Percentiles rank a stretch among this genome's conserved stretches.
phyloP scores from a whole-genome alignment of 371 early-diverging fungal genomes.

The Zychaea mexicana region DNA sequence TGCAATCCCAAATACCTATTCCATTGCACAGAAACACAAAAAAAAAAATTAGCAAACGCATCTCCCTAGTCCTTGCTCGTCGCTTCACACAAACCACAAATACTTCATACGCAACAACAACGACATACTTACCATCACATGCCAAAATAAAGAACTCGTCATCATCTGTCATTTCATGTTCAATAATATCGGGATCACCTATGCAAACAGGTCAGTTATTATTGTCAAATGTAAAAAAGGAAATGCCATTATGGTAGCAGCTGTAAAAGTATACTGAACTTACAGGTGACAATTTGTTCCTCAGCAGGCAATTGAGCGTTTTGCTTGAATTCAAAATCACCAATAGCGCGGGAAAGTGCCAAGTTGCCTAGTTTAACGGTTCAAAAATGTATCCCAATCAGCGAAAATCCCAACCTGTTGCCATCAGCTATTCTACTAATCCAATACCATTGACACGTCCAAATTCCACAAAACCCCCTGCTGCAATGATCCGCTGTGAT shows the following conservation, averaged over 20 bases:
- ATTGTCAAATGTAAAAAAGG: too few species aligned
- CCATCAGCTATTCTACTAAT: not conserved
- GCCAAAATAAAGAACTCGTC: conserved; percentile 95
- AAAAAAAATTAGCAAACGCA: not conserved
- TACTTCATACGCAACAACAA: too few species aligned
- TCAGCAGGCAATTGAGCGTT: conserved; percentile 74
- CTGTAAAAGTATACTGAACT: not conserved
- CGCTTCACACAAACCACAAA: not conserved
- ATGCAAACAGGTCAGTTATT: not conserved
- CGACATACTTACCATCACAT: conserved; percentile 81
- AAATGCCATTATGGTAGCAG: not conserved
- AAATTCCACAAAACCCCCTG: conserved; percentile 96
- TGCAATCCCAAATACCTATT: conserved; percentile 95
- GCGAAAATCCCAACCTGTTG: too few species aligned
- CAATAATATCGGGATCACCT: conserved; percentile 84
- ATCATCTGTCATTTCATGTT: conserved; percentile 59
- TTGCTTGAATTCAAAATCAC: conserved; percentile 98
- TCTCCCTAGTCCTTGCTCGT: not conserved
- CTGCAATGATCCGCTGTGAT: conserved; percentile 79
- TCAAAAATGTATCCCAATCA: too few species aligned
- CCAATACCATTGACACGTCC: conserved; percentile 91
- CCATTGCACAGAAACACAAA: not conserved
- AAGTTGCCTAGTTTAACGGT: conserved; percentile 66
- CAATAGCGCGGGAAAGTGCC: conserved; percentile 95
- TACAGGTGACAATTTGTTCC: conserved; percentile 90